Percentiles rank a stretch among this genome's conserved stretches.
Conservation (phyloP, 768 basidiomycete species). For the Lentinula sp. region DNA sequence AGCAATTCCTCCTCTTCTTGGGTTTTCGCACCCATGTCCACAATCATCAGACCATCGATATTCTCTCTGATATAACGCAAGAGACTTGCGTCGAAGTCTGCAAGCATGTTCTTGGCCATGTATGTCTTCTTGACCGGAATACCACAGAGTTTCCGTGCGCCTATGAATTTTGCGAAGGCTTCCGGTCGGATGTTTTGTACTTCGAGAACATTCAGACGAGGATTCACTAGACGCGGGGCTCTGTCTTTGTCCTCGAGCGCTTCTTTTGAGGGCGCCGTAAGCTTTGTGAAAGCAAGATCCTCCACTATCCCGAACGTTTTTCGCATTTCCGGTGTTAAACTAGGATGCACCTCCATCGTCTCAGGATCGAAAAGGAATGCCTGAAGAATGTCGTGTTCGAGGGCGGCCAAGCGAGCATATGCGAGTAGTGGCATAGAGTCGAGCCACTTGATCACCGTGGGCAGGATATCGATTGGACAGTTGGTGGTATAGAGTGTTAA, state of each 20-base stretch:
- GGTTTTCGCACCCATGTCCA: constrained; percentile 34
- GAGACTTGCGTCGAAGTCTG: background rate
- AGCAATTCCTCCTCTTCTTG: constrained; percentile 36
- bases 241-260: background rate
- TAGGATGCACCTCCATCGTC: constrained; percentile 7
- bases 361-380: constrained; percentile 40
- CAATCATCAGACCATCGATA: constrained; percentile 6
- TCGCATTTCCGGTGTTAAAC: background rate
- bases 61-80: background rate
- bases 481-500: constrained; percentile 45
- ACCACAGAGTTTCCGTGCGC: constrained; percentile 21
- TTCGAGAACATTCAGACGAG: constrained; percentile 10
- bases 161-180: constrained; percentile 14
- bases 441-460: constrained; percentile 42
- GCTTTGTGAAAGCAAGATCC: background rate
- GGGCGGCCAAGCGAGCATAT: constrained; percentile 43
- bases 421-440: constrained; percentile 50
- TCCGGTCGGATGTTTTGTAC: constrained; percentile 4
- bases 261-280: background rate
- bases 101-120: constrained; percentile 19
- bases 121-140: constrained; percentile 28
- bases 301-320: background rate
- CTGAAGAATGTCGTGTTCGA: constrained; percentile 35
- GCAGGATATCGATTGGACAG: constrained; percentile 16
- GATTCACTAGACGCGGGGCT: constrained; percentile 22